A percentile compares a stretch with the other conserved stretches of the same genome.
Conservation (phyloP, 2,329 filamentous ascomycete genomes). For the Penicillium sp. region DNA sequence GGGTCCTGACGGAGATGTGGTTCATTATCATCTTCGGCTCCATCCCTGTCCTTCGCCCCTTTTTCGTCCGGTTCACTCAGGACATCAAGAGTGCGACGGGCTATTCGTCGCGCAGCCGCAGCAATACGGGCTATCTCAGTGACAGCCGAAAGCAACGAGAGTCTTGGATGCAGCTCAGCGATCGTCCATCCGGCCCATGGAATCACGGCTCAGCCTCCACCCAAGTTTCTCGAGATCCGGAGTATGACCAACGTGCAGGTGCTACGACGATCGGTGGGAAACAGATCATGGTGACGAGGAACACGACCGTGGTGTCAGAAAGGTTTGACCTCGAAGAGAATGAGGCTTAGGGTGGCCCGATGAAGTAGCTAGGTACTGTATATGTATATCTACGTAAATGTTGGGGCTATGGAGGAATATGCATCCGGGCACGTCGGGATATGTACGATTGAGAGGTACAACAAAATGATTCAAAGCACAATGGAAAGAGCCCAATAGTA, state of each 20-base stretch:
- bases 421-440: too few relatives aligned
- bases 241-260: neutral
- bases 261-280: neutral
- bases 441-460: too few relatives aligned
- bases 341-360: too few relatives aligned
- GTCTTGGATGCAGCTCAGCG: constrained; percentile 9
- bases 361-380: too few relatives aligned
- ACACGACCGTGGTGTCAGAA: constrained; percentile 6
- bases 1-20: constrained; percentile 25
- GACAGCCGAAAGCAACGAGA: constrained; percentile 4
- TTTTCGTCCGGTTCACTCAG: constrained; percentile 18
- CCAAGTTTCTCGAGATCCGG: constrained; percentile 2
- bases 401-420: too few relatives aligned
- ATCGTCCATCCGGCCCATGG: neutral
- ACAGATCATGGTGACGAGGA: constrained; percentile 7
- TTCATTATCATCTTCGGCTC: constrained; percentile 23
- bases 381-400: too few relatives aligned
- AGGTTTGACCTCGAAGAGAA: neutral
- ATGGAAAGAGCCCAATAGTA: too few relatives aligned
- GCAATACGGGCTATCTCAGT: constrained; percentile 1
- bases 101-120: constrained; percentile 4
- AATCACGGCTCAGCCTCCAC: constrained; percentile 3
- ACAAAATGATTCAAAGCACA: too few relatives aligned
- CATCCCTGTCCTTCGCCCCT: constrained; percentile 16
- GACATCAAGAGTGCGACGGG: constrained; percentile 14